Conservation (phyloP, 768 basidiomycete species). For the Russula emetica region DNA sequence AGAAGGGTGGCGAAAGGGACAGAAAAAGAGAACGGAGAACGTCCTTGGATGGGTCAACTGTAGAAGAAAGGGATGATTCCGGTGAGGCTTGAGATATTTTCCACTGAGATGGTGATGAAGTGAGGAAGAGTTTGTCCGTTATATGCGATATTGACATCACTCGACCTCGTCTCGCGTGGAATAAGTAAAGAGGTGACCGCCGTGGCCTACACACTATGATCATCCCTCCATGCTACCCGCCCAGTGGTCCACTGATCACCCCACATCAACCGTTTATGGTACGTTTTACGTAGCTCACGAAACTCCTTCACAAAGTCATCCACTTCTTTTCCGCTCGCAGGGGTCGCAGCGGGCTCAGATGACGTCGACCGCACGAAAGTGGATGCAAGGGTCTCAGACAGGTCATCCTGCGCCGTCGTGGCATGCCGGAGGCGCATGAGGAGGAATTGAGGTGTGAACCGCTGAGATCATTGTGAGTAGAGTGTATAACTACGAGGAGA, state of each 20-base stretch:
- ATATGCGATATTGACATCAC: slow-evolving; percentile 26
- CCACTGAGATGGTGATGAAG: slow-evolving; percentile 5
- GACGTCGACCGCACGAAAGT: slow-evolving; percentile 62
- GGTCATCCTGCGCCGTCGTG: slow-evolving; percentile 84
- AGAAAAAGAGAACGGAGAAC: slow-evolving; percentile 39
- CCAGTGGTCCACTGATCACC: slow-evolving; percentile 81
- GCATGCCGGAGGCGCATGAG: slow-evolving; percentile 84
- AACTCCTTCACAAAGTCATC: slow-evolving; percentile 88
- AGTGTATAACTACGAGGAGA: not conserved
- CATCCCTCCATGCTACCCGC: slow-evolving; percentile 81
- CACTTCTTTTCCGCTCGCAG: slow-evolving; percentile 48
- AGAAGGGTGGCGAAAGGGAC: slow-evolving; percentile 37
- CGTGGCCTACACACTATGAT: slow-evolving; percentile 29
- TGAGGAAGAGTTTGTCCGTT: slow-evolving; percentile 18
- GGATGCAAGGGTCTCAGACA: slow-evolving; percentile 80
- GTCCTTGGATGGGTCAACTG: slow-evolving; percentile 31
- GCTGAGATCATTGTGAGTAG: slow-evolving; percentile 41
- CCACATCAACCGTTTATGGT: slow-evolving; percentile 92
- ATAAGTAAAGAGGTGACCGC: not conserved
- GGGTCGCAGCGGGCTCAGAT: slow-evolving; percentile 26
- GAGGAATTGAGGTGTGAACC: slow-evolving; percentile 82
- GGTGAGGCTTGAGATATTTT: not conserved
- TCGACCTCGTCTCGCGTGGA: not conserved
- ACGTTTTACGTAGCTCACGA: slow-evolving; percentile 80
- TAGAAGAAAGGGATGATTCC: not conserved